phyloP scores from a whole-genome alignment of 2,329 filamentous ascomycete genomes.

The Aspergillus sp. region DNA sequence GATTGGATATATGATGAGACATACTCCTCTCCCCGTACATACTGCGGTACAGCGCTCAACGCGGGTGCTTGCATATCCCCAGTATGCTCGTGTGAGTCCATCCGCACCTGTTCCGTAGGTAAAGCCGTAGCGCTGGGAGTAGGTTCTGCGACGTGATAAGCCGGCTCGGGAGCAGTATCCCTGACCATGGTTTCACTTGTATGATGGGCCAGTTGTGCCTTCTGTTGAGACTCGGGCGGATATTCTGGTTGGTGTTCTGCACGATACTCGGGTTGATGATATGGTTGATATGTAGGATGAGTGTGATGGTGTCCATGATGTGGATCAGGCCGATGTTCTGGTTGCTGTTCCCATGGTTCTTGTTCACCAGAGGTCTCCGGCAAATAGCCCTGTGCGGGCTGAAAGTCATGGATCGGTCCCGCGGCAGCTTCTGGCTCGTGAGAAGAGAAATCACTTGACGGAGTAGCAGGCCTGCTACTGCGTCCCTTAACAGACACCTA shows the following conservation, averaged over 20 bases:
- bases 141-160: not conserved
- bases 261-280: not conserved
- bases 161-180: not conserved
- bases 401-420: not conserved
- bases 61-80: conserved; percentile 9
- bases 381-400: not conserved
- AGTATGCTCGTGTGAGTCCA: conserved; percentile 1
- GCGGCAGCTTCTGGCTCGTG: not conserved
- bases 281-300: not conserved
- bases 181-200: conserved; percentile 1
- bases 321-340: not conserved
- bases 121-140: not conserved
- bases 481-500: not conserved
- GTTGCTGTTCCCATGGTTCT: not conserved
- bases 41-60: conserved; percentile 34
- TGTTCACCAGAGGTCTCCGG: conserved; percentile 1
- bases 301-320: too few relatives aligned
- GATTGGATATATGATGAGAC: conserved; percentile 23
- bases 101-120: conserved; percentile 1
- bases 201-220: conserved; percentile 3
- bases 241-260: not conserved
- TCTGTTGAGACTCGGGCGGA: not conserved
- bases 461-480: not conserved
- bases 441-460: not conserved
- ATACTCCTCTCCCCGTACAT: conserved; percentile 38